Evolutionary conservation across 2,329 filamentous ascomycete genomes (phyloP), one percentile per base, ranked within the genome.

Genomic region (Sporothrix mexicana): DNA sequence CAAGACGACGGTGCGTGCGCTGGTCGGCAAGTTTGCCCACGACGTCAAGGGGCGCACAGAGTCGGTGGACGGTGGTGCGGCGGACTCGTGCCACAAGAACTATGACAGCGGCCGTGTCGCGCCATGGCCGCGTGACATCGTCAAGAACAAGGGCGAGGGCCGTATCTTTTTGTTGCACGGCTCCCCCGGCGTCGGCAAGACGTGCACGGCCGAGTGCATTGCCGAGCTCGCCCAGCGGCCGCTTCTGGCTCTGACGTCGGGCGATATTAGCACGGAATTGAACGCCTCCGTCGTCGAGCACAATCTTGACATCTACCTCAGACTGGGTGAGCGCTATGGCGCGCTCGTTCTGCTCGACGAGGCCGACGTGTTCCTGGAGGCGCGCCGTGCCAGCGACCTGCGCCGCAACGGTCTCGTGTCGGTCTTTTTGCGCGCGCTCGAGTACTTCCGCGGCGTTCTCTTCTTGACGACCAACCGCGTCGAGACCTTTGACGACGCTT

Each of bases 331-430:
- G 78, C 83, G 83, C 8, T 88, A 84, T 79, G 83, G 82, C 20
- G 86, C 83, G 51, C 82, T 89, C 6, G 82, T 88, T 7, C 82
- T 90, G 2, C 81, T 90, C 4, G 88, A 90, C 77, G 88, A 90
- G 78, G 87, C 87, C 2, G 88, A 90, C 72, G 86, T 89, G 20
- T 90, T 88, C 78, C 84, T 90, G 9, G 86, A 89, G 78, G 79
- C 84, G 70, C 86, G 88, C 1, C 79, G 80, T 1, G 77, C 81
- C 25, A 79, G 77, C 41, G 84, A 86, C 76, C 81, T 86, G 66
- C 79, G 78, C 25, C 83, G 84, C 73, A 86, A 87, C 77, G 83
- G 82, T 0, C 80, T 87, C 12, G 85, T 86, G 36, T 84, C 83
- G 17, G 77, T 85, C 72, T 86, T 86, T 78, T 78, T 87, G 30